Evolutionary conservation across 805 yeast genomes (phyloP).

Genomic region (Candida sakaeoensis): DNA sequence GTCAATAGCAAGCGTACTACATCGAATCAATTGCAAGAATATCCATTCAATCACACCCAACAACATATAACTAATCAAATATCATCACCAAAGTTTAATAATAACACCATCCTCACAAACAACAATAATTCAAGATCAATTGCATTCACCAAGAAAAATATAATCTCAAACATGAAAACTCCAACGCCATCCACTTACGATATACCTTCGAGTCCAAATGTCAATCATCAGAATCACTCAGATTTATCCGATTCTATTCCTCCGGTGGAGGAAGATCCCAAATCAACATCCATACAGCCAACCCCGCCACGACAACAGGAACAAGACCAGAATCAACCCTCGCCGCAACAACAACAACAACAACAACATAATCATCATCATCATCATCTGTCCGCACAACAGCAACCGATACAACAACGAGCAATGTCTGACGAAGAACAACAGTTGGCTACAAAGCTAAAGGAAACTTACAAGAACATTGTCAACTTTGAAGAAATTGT

Average conservation of each 20-base stretch:
- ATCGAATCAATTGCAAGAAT: conserved; percentile 18
- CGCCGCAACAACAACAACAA: conserved; percentile 13
- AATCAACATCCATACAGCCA: conserved; percentile 1
- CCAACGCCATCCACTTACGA: conserved; percentile 42
- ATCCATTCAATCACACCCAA: conserved; percentile 2
- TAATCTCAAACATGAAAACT: conserved; percentile 23
- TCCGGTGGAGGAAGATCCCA: conserved; percentile 15
- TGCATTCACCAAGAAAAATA: conserved; percentile 9
- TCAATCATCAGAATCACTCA: conserved; percentile 30
- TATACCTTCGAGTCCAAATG: conserved; percentile 38
- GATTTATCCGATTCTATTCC: conserved; percentile 41
- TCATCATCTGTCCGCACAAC: too few species aligned
- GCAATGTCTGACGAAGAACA: conserved; percentile 58
- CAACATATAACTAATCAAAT: neutral
- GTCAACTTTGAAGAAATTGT: conserved; percentile 65
- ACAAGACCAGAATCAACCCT: neutral
- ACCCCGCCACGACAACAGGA: conserved; percentile 4
- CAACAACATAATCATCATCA: too few species aligned
- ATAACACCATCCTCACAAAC: too few species aligned
- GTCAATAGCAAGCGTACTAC: conserved; percentile 26
- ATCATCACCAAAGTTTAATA: conserved; percentile 10
- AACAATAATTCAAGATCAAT: conserved; percentile 8
- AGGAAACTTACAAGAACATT: conserved; percentile 70
- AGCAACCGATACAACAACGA: conserved; percentile 17
- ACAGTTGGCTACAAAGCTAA: conserved; percentile 63